Evolutionary conservation across 345 rosid genomes (phyloP).

Genomic region (Tarenaya hassleriana): DNA sequence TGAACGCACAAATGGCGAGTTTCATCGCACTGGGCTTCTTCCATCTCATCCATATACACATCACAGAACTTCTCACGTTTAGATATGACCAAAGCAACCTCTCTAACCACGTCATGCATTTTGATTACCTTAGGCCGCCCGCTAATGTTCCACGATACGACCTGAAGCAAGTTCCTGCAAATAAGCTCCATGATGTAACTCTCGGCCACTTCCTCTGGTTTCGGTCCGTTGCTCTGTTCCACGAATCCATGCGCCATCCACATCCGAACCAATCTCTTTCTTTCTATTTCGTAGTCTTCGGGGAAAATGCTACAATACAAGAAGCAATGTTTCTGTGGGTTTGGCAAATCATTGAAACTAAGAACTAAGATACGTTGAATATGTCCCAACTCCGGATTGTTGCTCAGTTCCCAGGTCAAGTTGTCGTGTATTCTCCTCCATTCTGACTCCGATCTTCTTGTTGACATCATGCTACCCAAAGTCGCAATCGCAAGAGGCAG

Average conservation of each 20-base stretch:
- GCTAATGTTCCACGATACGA: constrained; percentile 20
- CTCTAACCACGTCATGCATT: constrained; percentile 39
- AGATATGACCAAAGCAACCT: constrained; percentile 33
- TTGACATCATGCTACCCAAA: constrained; percentile 20
- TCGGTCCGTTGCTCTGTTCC: constrained; percentile 13
- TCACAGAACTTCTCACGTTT: constrained; percentile 26
- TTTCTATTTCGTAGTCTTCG: background rate
- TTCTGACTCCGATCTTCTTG: constrained; percentile 8
- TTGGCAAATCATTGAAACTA: constrained; percentile 20
- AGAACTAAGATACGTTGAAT: constrained; percentile 18
- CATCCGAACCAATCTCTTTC: too few relatives aligned
- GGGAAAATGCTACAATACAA: constrained; percentile 21
- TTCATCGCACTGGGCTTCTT: background rate
- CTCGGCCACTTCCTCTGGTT: constrained; percentile 32
- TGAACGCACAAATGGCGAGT: constrained; percentile 30
- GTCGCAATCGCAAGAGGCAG: constrained; percentile 22
- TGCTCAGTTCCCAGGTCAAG: constrained; percentile 17
- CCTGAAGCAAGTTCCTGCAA: constrained; percentile 35
- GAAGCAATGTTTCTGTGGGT: constrained; percentile 7
- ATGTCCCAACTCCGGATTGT: background rate
- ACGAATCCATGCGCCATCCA: too few relatives aligned
- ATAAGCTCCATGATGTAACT: constrained; percentile 33
- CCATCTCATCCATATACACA: constrained; percentile 13
- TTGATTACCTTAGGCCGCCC: constrained; percentile 29
- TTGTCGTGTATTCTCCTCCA: constrained; percentile 16